phyloP scores from a whole-genome alignment of 2,329 filamentous ascomycete genomes.

The Trichoderma oligosporum region DNA sequence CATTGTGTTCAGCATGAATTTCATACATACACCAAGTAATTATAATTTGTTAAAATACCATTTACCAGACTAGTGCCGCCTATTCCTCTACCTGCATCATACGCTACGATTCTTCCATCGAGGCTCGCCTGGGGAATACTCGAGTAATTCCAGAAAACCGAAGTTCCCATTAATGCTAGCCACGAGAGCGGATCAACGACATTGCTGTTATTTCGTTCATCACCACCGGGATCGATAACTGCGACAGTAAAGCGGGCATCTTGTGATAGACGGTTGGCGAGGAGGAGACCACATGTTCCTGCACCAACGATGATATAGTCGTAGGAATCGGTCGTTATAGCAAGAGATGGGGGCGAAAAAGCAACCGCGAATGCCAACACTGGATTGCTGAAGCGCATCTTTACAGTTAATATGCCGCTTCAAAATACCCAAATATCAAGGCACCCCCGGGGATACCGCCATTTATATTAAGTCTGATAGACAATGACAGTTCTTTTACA shows the following conservation, averaged over 20 bases:
- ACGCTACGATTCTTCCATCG: conserved; percentile 32
- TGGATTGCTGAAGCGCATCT: neutral
- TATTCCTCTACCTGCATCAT: conserved; percentile 36
- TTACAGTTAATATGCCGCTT: neutral
- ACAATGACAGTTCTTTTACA: neutral
- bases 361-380: neutral
- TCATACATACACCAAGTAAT: neutral
- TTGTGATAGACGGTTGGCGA: conserved; percentile 28
- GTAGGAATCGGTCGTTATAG: neutral
- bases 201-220: conserved; percentile 20
- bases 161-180: conserved; percentile 26
- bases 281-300: conserved; percentile 30
- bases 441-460: too few species aligned
- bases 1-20: neutral
- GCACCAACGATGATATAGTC: conserved; percentile 30
- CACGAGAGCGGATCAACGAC: conserved; percentile 25
- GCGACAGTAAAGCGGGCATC: conserved; percentile 24
- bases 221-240: conserved; percentile 27
- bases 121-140: conserved; percentile 32
- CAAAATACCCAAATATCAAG: neutral
- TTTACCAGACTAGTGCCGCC: conserved; percentile 42
- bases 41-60: conserved; percentile 28
- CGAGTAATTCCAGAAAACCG: conserved; percentile 36
- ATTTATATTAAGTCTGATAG: neutral
- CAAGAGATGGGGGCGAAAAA: neutral